Percentiles rank a stretch among this genome's conserved stretches.
phyloP scores from a whole-genome alignment of 2,329 filamentous ascomycete genomes.

The Claviceps lovelessii region DNA sequence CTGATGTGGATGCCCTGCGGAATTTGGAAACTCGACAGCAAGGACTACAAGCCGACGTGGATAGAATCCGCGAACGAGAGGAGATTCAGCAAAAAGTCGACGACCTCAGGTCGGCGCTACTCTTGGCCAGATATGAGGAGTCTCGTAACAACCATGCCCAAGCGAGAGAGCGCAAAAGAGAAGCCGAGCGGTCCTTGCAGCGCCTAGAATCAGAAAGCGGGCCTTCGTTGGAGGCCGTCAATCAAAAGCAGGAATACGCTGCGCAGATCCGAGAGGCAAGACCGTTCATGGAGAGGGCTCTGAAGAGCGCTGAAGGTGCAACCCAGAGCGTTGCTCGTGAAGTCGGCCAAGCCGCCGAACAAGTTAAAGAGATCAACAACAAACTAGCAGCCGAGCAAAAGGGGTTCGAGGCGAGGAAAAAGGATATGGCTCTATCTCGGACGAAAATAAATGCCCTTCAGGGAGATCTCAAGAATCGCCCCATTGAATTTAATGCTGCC shows the following conservation, averaged over 20 bases:
- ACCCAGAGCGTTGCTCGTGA: slow-evolving; percentile 30
- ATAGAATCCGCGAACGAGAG: slow-evolving; percentile 63
- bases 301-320: slow-evolving; percentile 39
- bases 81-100: slow-evolving; percentile 49
- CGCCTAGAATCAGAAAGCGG: slow-evolving; percentile 44
- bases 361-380: slow-evolving; percentile 27
- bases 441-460: slow-evolving; percentile 49
- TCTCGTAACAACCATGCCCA: slow-evolving; percentile 32
- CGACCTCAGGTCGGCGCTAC: slow-evolving; percentile 49
- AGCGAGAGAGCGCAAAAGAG: slow-evolving; percentile 40
- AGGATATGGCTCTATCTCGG: slow-evolving; percentile 34
- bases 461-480: slow-evolving; percentile 45
- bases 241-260: slow-evolving; percentile 55
- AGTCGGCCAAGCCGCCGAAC: slow-evolving; percentile 21
- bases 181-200: slow-evolving; percentile 41
- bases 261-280: slow-evolving; percentile 41
- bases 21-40: slow-evolving; percentile 60
- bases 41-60: slow-evolving; percentile 65
- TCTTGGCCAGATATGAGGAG: slow-evolving; percentile 50
- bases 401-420: slow-evolving; percentile 33
- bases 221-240: slow-evolving; percentile 56
- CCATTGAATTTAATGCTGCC: slow-evolving; percentile 51
- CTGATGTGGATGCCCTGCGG: slow-evolving; percentile 47
- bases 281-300: slow-evolving; percentile 35
- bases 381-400: slow-evolving; percentile 38